Conservation (phyloP, 2,329 filamentous ascomycete species). For the Pyrenophora teres region DNA sequence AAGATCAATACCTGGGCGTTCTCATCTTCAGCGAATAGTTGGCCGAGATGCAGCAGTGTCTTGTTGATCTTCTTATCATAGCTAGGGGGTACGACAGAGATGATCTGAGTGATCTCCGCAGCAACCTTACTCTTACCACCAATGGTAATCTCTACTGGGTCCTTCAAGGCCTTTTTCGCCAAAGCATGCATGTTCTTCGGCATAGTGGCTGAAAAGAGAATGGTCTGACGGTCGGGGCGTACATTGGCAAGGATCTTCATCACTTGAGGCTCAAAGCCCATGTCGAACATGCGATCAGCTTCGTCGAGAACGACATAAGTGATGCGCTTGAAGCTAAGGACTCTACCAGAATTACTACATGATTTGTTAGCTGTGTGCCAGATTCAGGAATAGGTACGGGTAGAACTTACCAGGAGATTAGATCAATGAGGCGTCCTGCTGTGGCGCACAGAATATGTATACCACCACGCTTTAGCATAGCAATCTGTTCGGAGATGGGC, state of each 20-base stretch:
- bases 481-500: slow-evolving; percentile 96
- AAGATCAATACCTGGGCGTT: slow-evolving; percentile 90
- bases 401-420: slow-evolving; percentile 56
- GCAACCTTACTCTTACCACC: slow-evolving; percentile 77
- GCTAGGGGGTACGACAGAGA: slow-evolving; percentile 66
- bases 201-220: slow-evolving; percentile 96
- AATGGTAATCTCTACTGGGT: slow-evolving; percentile 88
- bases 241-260: slow-evolving; percentile 95
- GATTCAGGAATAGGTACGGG: too few relatives aligned
- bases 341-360: slow-evolving; percentile 62
- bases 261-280: slow-evolving; percentile 98
- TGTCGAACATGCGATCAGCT: slow-evolving; percentile 98
- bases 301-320: slow-evolving; percentile 96
- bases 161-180: slow-evolving; percentile 83
- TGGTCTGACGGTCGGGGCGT: slow-evolving; percentile 88
- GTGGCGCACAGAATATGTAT: slow-evolving; percentile 91
- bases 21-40: slow-evolving; percentile 84
- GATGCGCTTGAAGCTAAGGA: slow-evolving; percentile 86
- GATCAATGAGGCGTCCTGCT: slow-evolving; percentile 92
- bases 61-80: slow-evolving; percentile 82
- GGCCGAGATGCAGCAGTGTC: slow-evolving; percentile 82
- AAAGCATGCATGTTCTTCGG: slow-evolving; percentile 89
- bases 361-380: slow-evolving; percentile 72
- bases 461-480: slow-evolving; percentile 90
- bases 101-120: slow-evolving; percentile 82